A percentile compares a stretch with the other conserved stretches of the same genome.
These are phyloP conservation scores for Aspergillus candidus DNA, from an alignment of 2,329 filamentous ascomycete genomes.

Conservation along the genomic window DNA sequence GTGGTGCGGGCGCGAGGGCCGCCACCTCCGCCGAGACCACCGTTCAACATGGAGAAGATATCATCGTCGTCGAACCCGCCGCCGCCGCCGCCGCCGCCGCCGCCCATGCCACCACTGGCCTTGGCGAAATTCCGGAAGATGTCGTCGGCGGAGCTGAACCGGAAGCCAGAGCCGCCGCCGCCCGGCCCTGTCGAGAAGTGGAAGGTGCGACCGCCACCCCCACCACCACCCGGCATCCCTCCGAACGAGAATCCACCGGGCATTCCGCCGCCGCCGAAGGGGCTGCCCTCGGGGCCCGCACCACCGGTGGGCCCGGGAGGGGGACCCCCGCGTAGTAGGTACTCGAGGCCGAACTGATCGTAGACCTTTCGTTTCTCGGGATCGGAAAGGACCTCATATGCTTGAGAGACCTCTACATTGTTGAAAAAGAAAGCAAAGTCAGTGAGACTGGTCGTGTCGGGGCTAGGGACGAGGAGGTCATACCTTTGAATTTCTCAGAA, in stretches of 20 bases:
- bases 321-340: slow-evolving; percentile 73
- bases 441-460: neutral
- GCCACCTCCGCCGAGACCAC: slow-evolving; percentile 31
- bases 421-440: neutral
- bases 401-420: slow-evolving; percentile 82
- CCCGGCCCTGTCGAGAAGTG: slow-evolving; percentile 46
- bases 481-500: slow-evolving; percentile 86
- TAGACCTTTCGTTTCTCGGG: slow-evolving; percentile 95
- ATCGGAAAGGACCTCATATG: slow-evolving; percentile 95
- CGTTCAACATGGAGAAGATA: slow-evolving; percentile 48
- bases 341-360: slow-evolving; percentile 90
- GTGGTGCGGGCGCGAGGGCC: slow-evolving; percentile 28
- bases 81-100: slow-evolving; percentile 42
- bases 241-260: slow-evolving; percentile 48
- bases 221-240: slow-evolving; percentile 48
- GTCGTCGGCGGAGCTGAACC: slow-evolving; percentile 73
- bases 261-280: slow-evolving; percentile 56
- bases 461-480: slow-evolving; percentile 9
- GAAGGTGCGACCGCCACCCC: slow-evolving; percentile 45
- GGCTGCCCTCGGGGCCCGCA: slow-evolving; percentile 48
- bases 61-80: slow-evolving; percentile 51
- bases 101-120: slow-evolving; percentile 44
- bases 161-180: slow-evolving; percentile 63
- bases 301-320: slow-evolving; percentile 57
- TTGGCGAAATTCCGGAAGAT: slow-evolving; percentile 84